phyloP scores from a whole-genome alignment of 345 rosid species.

The Dipteronia dyeriana region DNA sequence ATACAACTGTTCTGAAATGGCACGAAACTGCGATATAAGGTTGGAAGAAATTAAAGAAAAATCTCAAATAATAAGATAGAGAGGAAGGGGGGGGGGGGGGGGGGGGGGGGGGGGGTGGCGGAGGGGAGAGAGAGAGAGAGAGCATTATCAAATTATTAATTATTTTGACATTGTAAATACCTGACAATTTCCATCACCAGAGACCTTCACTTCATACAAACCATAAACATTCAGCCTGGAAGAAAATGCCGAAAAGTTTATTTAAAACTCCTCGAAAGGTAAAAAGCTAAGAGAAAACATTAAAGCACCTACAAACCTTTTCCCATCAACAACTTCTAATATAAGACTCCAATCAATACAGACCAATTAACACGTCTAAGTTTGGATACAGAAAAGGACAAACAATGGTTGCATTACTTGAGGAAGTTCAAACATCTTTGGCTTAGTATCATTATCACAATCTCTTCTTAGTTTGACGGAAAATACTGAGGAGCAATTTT shows the following conservation, averaged over 20 bases:
- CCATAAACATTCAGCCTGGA: conserved; percentile 78
- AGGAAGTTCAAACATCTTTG: neutral
- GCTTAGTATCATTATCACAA: neutral
- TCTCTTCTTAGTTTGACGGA: neutral
- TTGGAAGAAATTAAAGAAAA: neutral
- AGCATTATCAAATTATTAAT: conserved; percentile 19
- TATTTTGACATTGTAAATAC: conserved; percentile 33
- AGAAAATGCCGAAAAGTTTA: conserved; percentile 20
- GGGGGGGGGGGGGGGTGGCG: no score
- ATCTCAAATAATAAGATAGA: neutral
- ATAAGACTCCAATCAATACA: neutral
- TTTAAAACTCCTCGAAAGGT: conserved; percentile 9
- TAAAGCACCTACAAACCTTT: neutral
- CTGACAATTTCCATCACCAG: conserved; percentile 99
- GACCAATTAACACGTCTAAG: neutral
- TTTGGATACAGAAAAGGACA: neutral
- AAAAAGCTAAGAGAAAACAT: neutral
- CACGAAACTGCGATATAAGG: conserved; percentile 74
- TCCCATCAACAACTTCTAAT: neutral
- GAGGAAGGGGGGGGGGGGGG: neutral
- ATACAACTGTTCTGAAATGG: conserved; percentile 88
- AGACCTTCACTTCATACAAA: conserved; percentile 81
- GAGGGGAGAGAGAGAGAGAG: conserved; percentile 10
- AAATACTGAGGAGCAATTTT: neutral
- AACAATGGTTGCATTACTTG: neutral